Base-by-base conservation (phyloP, 2,329 filamentous ascomycete genomes). In the Tympanopsis confertula region DNA sequence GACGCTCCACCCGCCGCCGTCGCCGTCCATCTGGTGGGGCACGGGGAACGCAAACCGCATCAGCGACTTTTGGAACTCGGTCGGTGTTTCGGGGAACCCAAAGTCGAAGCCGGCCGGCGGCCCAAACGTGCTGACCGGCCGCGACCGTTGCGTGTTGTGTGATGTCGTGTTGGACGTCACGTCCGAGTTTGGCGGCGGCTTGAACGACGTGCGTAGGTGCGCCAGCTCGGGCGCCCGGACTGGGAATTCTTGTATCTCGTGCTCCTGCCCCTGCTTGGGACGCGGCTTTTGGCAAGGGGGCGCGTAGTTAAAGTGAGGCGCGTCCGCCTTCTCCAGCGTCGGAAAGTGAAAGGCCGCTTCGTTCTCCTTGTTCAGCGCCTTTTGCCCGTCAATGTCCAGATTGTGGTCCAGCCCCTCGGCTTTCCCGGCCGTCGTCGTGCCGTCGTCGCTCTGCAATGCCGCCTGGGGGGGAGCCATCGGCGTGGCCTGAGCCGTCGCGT, bases 1-100 rank as follows among this genome's bases (percentile, higher is more conserved):
- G 13, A 91, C 86, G 45, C 75, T 83, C 86, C 89, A 94, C 39
- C 87, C 85, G 46, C 86, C 81, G 30, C 30, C 30, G 30, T 26
- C 22, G 22, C 22, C 22, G 46, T 79, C 74, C 41, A 78, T 78
- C 58, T 78, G 69, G 49, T 76, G 69, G 20, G 73, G 71, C 24
- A 77, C 64, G 0, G 88, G 74, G 54, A 93, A 94, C 1, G 87
- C 87, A 53, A 91, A 94, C 13, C 86, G 82, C 78, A 94, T 89
- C 36, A 93, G 65, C 48, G 77, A 86, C 67, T 88, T 89, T 53
- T 93, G 86, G 58, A 93, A 86, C 49, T 88, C 80, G 1, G 85
- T 88, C 5, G 87, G 86, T 19, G 86, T 88, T 42, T 77, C 74
- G 1, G 85, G 82, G 58, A 93, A 93, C 14, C 86, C 86, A 52